Evolutionary conservation across 2,329 filamentous ascomycete species (phyloP).

Genomic region (Curvularia lunata): DNA sequence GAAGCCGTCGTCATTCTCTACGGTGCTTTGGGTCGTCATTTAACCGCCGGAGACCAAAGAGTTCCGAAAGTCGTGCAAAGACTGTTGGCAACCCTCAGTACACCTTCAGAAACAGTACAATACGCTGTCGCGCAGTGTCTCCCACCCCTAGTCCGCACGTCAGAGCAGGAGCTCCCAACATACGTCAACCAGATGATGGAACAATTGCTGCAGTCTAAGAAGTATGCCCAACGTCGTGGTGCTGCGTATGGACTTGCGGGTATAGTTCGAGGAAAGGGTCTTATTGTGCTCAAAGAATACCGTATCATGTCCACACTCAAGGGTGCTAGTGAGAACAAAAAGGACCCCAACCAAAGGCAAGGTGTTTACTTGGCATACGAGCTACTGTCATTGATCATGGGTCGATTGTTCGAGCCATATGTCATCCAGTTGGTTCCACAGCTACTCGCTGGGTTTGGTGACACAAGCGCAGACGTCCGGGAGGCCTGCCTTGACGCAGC

Average conservation of each 20-base stretch:
- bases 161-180: constrained; percentile 74
- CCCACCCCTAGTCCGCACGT: constrained; percentile 85
- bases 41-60: constrained; percentile 83
- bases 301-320: constrained; percentile 83
- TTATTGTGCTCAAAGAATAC: constrained; percentile 80
- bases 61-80: constrained; percentile 87
- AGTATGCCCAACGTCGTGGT: constrained; percentile 89
- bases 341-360: constrained; percentile 85
- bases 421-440: constrained; percentile 95
- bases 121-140: constrained; percentile 95
- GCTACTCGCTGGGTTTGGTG: constrained; percentile 86
- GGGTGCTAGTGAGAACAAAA: constrained; percentile 91
- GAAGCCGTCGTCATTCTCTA: constrained; percentile 98
- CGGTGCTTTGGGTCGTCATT: constrained; percentile 86
- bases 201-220: constrained; percentile 83
- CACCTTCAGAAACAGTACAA: constrained; percentile 94
- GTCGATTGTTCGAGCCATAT: constrained; percentile 92
- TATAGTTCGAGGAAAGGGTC: constrained; percentile 85
- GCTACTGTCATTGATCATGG: constrained; percentile 83
- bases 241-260: constrained; percentile 95
- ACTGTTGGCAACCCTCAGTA: constrained; percentile 84
- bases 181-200: constrained; percentile 85
- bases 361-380: constrained; percentile 90
- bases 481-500: constrained; percentile 91
- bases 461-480: constrained; percentile 84